Conservation (phyloP, 805 yeast species). For the Wickerhamiella siamensis region DNA sequence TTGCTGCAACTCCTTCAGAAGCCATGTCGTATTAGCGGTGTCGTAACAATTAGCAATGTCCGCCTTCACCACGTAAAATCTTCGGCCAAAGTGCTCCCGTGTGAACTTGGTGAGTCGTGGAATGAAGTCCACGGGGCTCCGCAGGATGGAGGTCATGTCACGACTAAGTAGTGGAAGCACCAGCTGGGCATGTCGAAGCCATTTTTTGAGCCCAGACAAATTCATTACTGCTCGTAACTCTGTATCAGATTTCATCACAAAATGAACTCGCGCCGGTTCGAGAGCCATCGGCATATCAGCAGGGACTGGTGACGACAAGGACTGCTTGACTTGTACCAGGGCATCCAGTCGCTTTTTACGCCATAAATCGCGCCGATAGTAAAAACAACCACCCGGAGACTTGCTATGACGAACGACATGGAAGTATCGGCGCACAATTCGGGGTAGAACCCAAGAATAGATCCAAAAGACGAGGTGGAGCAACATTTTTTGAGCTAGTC, state of each 20-base stretch:
- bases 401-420: slow-evolving; percentile 45
- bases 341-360: slow-evolving; percentile 5
- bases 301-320: neutral
- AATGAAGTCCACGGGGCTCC: slow-evolving; percentile 29
- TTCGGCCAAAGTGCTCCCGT: slow-evolving; percentile 21
- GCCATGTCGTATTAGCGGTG: slow-evolving; percentile 28
- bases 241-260: slow-evolving; percentile 15
- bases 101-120: slow-evolving; percentile 29
- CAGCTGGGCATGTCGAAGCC: slow-evolving; percentile 11
- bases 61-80: slow-evolving; percentile 44
- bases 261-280: neutral
- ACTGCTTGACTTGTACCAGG: slow-evolving; percentile 46
- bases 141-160: slow-evolving; percentile 13
- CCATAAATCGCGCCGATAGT: slow-evolving; percentile 15
- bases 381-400: slow-evolving; percentile 7
- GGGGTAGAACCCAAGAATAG: slow-evolving; percentile 32
- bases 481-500: slow-evolving; percentile 24
- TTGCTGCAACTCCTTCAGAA: slow-evolving; percentile 4
- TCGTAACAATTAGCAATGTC: slow-evolving; percentile 74
- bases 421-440: slow-evolving; percentile 40
- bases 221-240: slow-evolving; percentile 10
- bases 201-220: slow-evolving; percentile 11
- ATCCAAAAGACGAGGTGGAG: slow-evolving; percentile 44
- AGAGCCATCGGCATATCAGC: neutral
- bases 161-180: slow-evolving; percentile 29